phyloP scores from a whole-genome alignment of 2,329 filamentous ascomycete genomes.

The Apiospora marii region DNA sequence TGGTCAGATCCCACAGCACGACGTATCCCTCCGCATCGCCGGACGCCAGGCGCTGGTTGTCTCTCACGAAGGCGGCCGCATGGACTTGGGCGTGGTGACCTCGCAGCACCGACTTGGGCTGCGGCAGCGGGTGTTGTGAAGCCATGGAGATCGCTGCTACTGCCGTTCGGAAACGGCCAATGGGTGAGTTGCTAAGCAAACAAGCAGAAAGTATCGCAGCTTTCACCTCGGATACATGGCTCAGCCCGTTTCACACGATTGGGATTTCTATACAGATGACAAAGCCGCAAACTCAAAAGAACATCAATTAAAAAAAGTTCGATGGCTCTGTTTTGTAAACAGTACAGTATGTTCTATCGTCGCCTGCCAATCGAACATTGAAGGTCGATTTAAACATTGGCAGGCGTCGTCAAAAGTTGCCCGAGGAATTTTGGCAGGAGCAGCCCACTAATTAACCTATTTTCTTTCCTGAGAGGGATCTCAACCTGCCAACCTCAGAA shows the following conservation, averaged over 20 bases:
- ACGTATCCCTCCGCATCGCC: conserved; percentile 92
- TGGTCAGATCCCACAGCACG: conserved; percentile 83
- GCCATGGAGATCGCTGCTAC: conserved; percentile 28
- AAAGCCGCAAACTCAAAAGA: neutral
- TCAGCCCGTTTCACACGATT: neutral
- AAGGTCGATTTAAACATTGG: conserved; percentile 14
- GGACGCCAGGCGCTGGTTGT: conserved; percentile 80
- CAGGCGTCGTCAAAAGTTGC: conserved; percentile 26
- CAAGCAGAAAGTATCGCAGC: neutral
- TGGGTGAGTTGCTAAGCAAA: no score
- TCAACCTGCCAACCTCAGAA: neutral
- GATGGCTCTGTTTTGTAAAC: neutral
- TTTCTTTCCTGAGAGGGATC: neutral
- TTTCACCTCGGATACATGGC: conserved; percentile 4
- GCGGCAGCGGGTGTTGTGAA: conserved; percentile 43
- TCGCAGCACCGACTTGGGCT: conserved; percentile 74
- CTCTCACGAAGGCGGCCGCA: conserved; percentile 73
- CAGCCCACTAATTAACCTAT: conserved; percentile 20
- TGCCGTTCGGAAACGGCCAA: neutral
- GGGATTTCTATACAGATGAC: neutral
- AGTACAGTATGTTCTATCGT: neutral
- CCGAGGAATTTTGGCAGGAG: neutral
- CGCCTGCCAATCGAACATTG: neutral
- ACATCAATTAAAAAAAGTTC: neutral
- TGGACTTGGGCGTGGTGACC: conserved; percentile 87